Conservation (phyloP, 768 basidiomycete genomes). For the Sistotremastrum niveocremeum region DNA sequence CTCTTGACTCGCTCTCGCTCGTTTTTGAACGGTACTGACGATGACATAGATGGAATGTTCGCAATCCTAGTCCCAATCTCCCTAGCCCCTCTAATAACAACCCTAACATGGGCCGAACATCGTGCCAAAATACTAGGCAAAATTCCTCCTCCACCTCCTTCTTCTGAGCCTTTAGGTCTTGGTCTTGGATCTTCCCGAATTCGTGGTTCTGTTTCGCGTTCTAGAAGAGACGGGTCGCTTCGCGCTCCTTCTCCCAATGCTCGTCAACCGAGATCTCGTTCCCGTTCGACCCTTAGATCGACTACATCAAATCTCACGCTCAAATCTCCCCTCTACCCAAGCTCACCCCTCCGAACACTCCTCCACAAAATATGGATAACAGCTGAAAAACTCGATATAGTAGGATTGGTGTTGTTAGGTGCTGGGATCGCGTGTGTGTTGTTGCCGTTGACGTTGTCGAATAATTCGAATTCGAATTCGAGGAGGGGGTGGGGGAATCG, state of each 20-base stretch:
- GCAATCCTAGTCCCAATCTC: constrained; percentile 39
- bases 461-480: constrained; percentile 17
- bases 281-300: no score
- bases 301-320: no score
- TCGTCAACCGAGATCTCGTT: no score
- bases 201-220: no score
- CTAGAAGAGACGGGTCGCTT: no score
- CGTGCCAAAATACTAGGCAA: constrained; percentile 29
- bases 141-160: constrained; percentile 3
- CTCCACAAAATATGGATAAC: constrained; percentile 5
- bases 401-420: constrained; percentile 39
- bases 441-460: constrained; percentile 35
- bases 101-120: constrained; percentile 40
- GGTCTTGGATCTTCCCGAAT: no score
- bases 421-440: constrained; percentile 37
- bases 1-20: not conserved
- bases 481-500: constrained; percentile 32
- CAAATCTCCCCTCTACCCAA: constrained; percentile 5
- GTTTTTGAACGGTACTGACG: not conserved
- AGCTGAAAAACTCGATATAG: constrained; percentile 28
- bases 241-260: no score
- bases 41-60: constrained; percentile 37
- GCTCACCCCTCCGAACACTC: constrained; percentile 9
- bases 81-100: constrained; percentile 37
- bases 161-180: not conserved